A percentile compares a stretch with the other conserved stretches of the same genome.
Conservation (phyloP, 2,329 filamentous ascomycete species). For the Verticillium isaacii region DNA sequence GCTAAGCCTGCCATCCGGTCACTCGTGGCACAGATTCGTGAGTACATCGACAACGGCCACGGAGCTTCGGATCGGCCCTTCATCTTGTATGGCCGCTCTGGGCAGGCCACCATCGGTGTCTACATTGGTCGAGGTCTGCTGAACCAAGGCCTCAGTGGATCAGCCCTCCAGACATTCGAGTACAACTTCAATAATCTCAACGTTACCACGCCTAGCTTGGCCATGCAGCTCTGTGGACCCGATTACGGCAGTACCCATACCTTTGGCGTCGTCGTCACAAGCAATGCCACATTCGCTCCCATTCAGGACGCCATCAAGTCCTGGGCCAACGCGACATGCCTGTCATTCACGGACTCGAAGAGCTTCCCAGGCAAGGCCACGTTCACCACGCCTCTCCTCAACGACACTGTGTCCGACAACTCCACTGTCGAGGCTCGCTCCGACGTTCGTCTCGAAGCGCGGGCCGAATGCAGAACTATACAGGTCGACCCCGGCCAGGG, state of each 20-base stretch:
- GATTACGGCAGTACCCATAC: conserved; percentile 23
- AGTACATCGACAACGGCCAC: conserved; percentile 20
- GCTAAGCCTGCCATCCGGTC: conserved; percentile 15
- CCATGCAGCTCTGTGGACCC: conserved; percentile 29
- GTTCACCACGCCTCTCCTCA: too few species aligned
- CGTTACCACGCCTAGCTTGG: conserved; percentile 20
- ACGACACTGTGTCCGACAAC: too few species aligned
- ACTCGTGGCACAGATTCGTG: conserved; percentile 20
- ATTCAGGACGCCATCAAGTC: conserved; percentile 23
- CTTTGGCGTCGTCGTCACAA: conserved; percentile 26
- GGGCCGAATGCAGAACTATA: conserved; percentile 3
- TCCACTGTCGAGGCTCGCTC: too few species aligned
- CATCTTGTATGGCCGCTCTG: conserved; percentile 24
- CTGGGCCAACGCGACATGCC: conserved; percentile 22
- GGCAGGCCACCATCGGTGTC: conserved; percentile 23
- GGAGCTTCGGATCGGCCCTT: conserved; percentile 13
- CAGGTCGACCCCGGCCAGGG: conserved; percentile 15
- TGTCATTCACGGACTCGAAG: conserved; percentile 15
- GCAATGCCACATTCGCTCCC: conserved; percentile 23
- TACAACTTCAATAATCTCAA: conserved; percentile 16
- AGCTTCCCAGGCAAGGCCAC: conserved; percentile 13
- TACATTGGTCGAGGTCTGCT: conserved; percentile 28
- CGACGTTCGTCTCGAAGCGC: conserved; percentile 9
- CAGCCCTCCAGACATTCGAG: conserved; percentile 22
- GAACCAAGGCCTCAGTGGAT: conserved; percentile 17